Evolutionary conservation across 306 rosid genomes (phyloP).

Genomic region (Lathyrus tuberosus): DNA sequence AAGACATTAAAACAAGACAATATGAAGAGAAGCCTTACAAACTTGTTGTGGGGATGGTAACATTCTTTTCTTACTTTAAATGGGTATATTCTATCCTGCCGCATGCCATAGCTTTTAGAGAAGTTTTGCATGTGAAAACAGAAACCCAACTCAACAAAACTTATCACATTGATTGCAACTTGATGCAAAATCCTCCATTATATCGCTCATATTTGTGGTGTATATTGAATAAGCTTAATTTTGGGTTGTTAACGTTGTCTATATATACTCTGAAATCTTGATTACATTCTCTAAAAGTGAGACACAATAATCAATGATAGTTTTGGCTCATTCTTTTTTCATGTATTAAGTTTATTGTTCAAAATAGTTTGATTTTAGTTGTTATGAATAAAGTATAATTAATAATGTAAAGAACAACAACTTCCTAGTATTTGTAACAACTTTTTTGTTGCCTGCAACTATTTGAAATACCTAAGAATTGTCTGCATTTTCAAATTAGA

Average conservation of each 20-base stretch:
- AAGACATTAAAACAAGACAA: slow-evolving; percentile 80
- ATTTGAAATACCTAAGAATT: slow-evolving; percentile 23
- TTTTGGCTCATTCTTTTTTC: slow-evolving; percentile 9
- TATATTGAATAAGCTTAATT: slow-evolving; percentile 20
- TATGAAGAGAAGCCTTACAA: slow-evolving; percentile 90
- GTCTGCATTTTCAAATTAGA: slow-evolving; percentile 12
- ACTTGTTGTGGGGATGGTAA: slow-evolving; percentile 90
- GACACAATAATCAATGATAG: slow-evolving; percentile 15
- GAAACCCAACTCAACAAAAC: slow-evolving; percentile 12
- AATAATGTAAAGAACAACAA: slow-evolving; percentile 14
- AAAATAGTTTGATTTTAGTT: slow-evolving; percentile 22
- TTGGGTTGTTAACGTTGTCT: slow-evolving; percentile 15
- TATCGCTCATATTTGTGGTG: slow-evolving; percentile 5
- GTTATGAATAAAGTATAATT: slow-evolving; percentile 13
- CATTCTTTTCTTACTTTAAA: slow-evolving; percentile 40
- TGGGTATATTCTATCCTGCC: slow-evolving; percentile 11
- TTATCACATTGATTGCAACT: background rate
- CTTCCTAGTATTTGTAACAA: slow-evolving; percentile 10
- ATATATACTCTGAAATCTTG: slow-evolving; percentile 8
- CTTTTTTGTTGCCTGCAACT: slow-evolving; percentile 31
- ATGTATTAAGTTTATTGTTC: slow-evolving; percentile 18
- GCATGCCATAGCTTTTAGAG: slow-evolving; percentile 17
- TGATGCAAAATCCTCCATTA: slow-evolving; percentile 13
- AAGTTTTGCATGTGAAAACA: slow-evolving; percentile 27
- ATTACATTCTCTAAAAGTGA: slow-evolving; percentile 28